phyloP scores from a whole-genome alignment of 2,329 filamentous ascomycete genomes.

The Apiospora kogelbergensis region DNA sequence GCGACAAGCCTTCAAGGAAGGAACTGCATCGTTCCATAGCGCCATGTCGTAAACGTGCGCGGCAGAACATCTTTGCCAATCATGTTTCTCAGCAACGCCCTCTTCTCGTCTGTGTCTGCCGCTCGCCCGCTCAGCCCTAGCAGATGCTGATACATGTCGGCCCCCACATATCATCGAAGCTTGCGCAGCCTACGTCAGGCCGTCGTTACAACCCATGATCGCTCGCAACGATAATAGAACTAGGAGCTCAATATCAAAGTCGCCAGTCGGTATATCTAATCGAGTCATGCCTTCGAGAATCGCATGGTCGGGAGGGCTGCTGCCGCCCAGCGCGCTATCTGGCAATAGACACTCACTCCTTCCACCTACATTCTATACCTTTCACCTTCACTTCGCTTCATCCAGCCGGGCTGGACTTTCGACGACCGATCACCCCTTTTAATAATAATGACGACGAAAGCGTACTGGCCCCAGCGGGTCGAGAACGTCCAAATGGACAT shows the following conservation, averaged over 20 bases:
- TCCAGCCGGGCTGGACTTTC: neutral
- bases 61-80: neutral
- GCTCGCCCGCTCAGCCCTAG: neutral
- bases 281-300: neutral
- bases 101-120: neutral
- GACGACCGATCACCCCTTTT: neutral
- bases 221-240: neutral
- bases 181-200: slow-evolving; percentile 1
- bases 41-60: neutral
- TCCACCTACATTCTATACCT: neutral
- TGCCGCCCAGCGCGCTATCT: neutral
- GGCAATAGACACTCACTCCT: neutral
- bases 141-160: neutral
- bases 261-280: neutral
- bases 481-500: slow-evolving; percentile 2
- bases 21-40: neutral
- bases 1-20: neutral
- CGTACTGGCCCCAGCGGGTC: neutral
- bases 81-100: neutral
- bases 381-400: neutral
- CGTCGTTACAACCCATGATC: slow-evolving; percentile 2
- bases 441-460: slow-evolving; percentile 8
- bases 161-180: neutral
- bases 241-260: neutral
- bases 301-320: neutral